Conservation (phyloP, 139 green algal species). For the Zygnema circumcarinatum region DNA sequence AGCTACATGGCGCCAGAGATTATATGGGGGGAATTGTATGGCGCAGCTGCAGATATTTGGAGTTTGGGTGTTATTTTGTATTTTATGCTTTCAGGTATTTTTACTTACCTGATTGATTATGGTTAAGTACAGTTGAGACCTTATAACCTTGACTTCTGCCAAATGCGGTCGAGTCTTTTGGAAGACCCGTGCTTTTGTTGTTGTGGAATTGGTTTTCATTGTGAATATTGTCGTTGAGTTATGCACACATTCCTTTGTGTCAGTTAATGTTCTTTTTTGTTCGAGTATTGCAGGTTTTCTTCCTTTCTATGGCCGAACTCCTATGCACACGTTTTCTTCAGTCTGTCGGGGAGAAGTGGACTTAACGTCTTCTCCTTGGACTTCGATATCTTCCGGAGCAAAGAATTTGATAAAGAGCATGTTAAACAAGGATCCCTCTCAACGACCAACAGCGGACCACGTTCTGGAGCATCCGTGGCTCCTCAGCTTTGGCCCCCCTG, state of each 20-base stretch:
- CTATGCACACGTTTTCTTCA: constrained; percentile 79
- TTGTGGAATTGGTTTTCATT: no score
- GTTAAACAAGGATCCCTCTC: constrained; percentile 74
- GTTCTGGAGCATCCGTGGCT: constrained; percentile 91
- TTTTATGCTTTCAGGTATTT: constrained; percentile 69
- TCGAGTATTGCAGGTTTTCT: constrained; percentile 70
- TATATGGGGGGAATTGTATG: constrained; percentile 72
- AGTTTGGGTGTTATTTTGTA: constrained; percentile 11
- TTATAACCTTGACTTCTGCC: no score
- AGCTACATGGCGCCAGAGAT: constrained; percentile 87
- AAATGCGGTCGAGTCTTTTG: no score
- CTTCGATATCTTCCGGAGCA: constrained; percentile 68
- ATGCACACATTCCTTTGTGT: no score
- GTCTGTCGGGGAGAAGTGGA: constrained; percentile 75
- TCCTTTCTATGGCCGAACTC: constrained; percentile 87
- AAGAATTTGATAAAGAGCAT: constrained; percentile 61
- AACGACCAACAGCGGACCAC: constrained; percentile 75
- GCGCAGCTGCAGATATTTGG: constrained; percentile 12
- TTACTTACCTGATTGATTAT: no score
- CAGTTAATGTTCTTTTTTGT: neutral
- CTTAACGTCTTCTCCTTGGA: constrained; percentile 75
- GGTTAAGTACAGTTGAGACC: no score
- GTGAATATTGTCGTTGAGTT: no score
- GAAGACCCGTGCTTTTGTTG: no score
- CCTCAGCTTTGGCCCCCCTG: constrained; percentile 28